These are phyloP conservation scores for Metschnikowia picachoensis DNA, from an alignment of 805 yeast genomes.

Conservation along the genomic window DNA sequence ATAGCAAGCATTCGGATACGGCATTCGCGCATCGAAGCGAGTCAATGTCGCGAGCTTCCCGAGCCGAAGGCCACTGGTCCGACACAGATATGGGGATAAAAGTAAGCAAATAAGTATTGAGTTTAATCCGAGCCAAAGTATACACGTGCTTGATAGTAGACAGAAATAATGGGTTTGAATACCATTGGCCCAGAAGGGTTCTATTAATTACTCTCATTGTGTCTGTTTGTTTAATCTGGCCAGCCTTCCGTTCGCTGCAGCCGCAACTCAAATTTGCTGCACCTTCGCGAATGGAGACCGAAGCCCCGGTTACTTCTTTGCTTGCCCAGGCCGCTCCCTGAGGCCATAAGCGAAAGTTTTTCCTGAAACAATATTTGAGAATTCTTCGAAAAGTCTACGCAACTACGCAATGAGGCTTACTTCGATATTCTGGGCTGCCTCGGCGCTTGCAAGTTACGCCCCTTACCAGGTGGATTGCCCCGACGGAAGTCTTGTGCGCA, in stretches of 20 bases:
- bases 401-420: slow-evolving; percentile 6
- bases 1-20: neutral
- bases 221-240: too few relatives aligned
- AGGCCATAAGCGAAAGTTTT: neutral
- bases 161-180: too few relatives aligned
- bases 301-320: neutral
- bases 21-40: neutral
- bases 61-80: neutral
- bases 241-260: too few relatives aligned
- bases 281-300: too few relatives aligned
- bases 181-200: too few relatives aligned
- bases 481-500: slow-evolving; percentile 11
- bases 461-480: slow-evolving; percentile 18
- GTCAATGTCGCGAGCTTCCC: neutral
- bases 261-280: too few relatives aligned
- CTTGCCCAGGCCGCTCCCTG: neutral
- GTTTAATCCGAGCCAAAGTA: too few relatives aligned
- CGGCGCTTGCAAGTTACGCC: slow-evolving; percentile 19
- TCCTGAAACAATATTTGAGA: neutral
- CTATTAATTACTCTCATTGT: too few relatives aligned
- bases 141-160: too few relatives aligned
- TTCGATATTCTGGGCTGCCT: slow-evolving; percentile 10
- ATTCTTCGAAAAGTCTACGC: neutral
- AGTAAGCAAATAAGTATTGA: too few relatives aligned
- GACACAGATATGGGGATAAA: neutral